These are phyloP conservation scores for Lactifluus echinatus DNA, from an alignment of 768 basidiomycete species.

Conservation along the genomic window DNA sequence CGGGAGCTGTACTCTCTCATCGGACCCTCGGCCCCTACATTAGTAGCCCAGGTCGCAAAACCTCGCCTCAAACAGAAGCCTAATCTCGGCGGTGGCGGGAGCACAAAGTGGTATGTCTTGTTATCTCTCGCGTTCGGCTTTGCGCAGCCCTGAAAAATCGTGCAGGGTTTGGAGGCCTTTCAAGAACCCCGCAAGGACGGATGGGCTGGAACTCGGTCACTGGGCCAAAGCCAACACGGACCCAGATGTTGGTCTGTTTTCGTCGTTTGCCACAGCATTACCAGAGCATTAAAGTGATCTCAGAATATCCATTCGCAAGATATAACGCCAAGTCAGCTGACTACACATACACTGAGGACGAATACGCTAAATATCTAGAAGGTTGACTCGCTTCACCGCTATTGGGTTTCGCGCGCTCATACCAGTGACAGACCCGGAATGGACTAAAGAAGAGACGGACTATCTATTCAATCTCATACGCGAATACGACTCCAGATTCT, in stretches of 20 bases:
- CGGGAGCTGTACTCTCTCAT: conserved; percentile 91
- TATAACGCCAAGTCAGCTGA: conserved; percentile 64
- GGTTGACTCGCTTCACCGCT: conserved; percentile 36
- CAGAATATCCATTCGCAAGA: conserved; percentile 75
- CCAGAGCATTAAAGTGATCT: background rate
- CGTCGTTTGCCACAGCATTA: background rate
- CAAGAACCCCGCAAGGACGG: conserved; percentile 59
- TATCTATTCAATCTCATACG: conserved; percentile 76
- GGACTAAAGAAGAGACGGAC: conserved; percentile 91
- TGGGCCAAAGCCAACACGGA: conserved; percentile 68
- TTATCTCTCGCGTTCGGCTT: background rate
- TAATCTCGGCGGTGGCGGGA: conserved; percentile 51
- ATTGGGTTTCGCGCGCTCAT: background rate
- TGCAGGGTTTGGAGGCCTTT: conserved; percentile 73
- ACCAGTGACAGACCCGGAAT: conserved; percentile 52
- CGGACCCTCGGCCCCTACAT: conserved; percentile 83
- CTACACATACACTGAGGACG: conserved; percentile 75
- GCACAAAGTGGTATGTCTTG: conserved; percentile 60
- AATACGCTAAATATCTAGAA: conserved; percentile 74
- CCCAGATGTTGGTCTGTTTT: conserved; percentile 42
- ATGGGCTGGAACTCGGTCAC: conserved; percentile 64
- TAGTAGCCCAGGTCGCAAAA: conserved; percentile 71
- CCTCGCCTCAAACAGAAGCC: conserved; percentile 85
- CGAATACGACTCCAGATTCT: conserved; percentile 84
- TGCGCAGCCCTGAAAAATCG: background rate